These are phyloP conservation scores for Mycena maculata DNA, from an alignment of 768 basidiomycete genomes.

Conservation along the genomic window DNA sequence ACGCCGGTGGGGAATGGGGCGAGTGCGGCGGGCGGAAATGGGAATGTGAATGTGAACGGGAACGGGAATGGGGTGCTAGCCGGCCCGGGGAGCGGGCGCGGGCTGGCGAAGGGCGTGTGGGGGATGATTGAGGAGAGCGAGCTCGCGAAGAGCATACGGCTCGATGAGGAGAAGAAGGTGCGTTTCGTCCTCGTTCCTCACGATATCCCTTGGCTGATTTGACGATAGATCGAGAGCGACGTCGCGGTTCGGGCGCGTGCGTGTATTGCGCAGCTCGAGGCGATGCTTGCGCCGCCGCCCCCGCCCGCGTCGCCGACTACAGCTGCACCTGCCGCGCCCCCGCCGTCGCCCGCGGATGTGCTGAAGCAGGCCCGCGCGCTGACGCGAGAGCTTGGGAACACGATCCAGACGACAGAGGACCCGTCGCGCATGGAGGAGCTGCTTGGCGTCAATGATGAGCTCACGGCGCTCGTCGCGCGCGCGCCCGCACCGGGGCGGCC, in stretches of 20 bases:
- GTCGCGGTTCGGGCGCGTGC: slow-evolving; percentile 60
- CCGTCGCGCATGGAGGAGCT: slow-evolving; percentile 74
- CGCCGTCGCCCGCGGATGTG: slow-evolving; percentile 49
- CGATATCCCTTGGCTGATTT: slow-evolving; percentile 9
- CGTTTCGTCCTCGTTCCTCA: slow-evolving; percentile 24
- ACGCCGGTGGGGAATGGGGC: slow-evolving; percentile 28
- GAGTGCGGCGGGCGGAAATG: background rate
- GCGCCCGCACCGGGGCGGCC: slow-evolving; percentile 53
- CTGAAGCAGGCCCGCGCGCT: slow-evolving; percentile 62
- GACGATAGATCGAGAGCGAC: slow-evolving; percentile 57
- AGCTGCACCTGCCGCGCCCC: slow-evolving; percentile 22
- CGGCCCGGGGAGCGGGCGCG: slow-evolving; percentile 58
- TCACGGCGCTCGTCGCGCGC: slow-evolving; percentile 67
- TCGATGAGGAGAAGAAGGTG: slow-evolving; percentile 67
- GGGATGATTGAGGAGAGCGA: slow-evolving; percentile 89
- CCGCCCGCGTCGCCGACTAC: background rate
- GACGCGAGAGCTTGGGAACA: slow-evolving; percentile 60
- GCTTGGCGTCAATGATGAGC: slow-evolving; percentile 76
- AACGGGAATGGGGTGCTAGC: slow-evolving; percentile 31
- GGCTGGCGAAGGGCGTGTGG: slow-evolving; percentile 79
- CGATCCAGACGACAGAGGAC: slow-evolving; percentile 69
- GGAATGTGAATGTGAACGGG: background rate
- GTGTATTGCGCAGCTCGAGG: slow-evolving; percentile 54
- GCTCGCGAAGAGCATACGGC: slow-evolving; percentile 75
- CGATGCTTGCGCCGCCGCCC: slow-evolving; percentile 37